Conservation (phyloP, 345 rosid species). For the Citrus hindsii region DNA sequence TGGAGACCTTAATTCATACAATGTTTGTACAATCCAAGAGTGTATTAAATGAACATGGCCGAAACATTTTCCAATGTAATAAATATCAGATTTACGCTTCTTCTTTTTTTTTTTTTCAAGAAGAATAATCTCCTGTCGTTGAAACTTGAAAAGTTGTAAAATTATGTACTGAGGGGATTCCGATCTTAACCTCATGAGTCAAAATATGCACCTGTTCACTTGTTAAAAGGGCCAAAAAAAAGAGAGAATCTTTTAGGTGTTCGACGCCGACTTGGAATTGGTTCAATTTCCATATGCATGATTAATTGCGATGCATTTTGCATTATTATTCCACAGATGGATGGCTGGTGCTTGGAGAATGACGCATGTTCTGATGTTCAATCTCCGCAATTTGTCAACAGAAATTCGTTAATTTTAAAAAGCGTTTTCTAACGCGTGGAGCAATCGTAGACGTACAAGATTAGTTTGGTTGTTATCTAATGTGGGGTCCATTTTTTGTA, state of each 20-base stretch:
- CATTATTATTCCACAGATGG: not conserved
- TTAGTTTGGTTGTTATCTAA: not conserved
- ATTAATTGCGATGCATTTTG: not conserved
- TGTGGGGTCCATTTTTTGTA: not conserved
- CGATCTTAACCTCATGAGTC: too few species aligned
- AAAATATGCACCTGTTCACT: too few species aligned
- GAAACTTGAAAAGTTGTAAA: too few species aligned
- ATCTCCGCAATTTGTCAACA: not conserved
- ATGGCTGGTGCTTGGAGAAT: not conserved
- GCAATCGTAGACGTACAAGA: not conserved
- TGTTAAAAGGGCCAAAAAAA: too few species aligned
- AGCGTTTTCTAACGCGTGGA: slow-evolving; percentile 13
- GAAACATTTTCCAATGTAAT: too few species aligned
- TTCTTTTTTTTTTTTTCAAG: too few species aligned
- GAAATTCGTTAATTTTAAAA: not conserved
- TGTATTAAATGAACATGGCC: too few species aligned
- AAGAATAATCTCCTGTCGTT: too few species aligned
- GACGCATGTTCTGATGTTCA: not conserved
- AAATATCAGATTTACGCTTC: too few species aligned
- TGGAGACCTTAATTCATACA: too few species aligned
- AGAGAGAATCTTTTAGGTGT: slow-evolving; percentile 13
- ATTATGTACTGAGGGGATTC: too few species aligned
- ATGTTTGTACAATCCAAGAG: too few species aligned
- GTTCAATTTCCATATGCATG: not conserved
- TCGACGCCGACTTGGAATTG: not conserved